Conservation (phyloP, 1,139 yeast species). For the Komagataea norvegica region DNA sequence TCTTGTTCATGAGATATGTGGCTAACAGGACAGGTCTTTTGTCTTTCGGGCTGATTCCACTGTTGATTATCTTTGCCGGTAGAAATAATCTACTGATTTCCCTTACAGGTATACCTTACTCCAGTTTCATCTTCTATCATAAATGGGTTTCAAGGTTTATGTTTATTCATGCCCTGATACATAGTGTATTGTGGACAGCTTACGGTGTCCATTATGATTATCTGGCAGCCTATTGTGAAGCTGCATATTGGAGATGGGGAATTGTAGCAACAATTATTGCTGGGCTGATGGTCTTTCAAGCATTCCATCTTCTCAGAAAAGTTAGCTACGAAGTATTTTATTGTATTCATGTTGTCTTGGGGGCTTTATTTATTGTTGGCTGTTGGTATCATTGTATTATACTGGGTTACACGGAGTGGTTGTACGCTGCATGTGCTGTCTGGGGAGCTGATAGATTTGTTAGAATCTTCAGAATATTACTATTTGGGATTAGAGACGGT, state of each 20-base stretch:
- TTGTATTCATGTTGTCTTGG: conserved; percentile 47
- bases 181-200: conserved; percentile 42
- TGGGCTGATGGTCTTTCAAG: conserved; percentile 38
- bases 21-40: conserved; percentile 59
- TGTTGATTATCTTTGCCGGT: conserved; percentile 51
- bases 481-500: conserved; percentile 32
- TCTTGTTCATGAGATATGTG: conserved; percentile 48
- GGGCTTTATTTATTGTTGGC: conserved; percentile 46
- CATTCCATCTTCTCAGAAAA: conserved; percentile 44
- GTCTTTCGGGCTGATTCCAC: conserved; percentile 44
- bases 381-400: conserved; percentile 52
- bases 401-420: conserved; percentile 42
- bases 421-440: conserved; percentile 26
- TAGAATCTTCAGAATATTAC: conserved; percentile 24
- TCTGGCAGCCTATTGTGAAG: conserved; percentile 7
- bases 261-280: conserved; percentile 40
- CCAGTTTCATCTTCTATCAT: conserved; percentile 57
- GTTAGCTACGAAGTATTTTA: conserved; percentile 57
- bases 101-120: conserved; percentile 58
- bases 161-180: conserved; percentile 33
- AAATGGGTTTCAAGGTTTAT: conserved; percentile 54
- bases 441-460: conserved; percentile 31
- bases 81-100: conserved; percentile 60
- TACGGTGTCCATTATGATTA: conserved; percentile 25
- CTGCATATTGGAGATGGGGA: conserved; percentile 37